Evolutionary conservation across 164 flowering plant genomes (phyloP).

Genomic region (Houttuynia cordata): DNA sequence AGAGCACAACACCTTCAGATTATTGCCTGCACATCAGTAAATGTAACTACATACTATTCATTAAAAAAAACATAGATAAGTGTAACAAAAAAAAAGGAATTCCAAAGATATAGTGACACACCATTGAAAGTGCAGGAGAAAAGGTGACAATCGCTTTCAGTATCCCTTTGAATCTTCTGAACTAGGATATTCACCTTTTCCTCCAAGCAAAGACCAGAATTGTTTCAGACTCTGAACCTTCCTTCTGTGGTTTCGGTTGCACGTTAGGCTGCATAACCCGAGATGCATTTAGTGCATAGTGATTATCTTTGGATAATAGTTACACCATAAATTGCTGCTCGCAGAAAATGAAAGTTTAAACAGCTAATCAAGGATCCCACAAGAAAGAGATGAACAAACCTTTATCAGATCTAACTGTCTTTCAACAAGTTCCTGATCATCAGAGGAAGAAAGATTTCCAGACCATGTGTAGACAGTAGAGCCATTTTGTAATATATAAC

Average conservation of each 20-base stretch:
- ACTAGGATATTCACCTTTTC: constrained; percentile 75
- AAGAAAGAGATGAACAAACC: constrained; percentile 27
- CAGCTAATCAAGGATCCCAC: too few relatives aligned
- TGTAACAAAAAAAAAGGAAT: background rate
- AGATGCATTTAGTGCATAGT: background rate
- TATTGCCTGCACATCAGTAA: constrained; percentile 39
- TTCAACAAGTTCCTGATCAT: constrained; percentile 89
- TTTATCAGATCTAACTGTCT: constrained; percentile 86
- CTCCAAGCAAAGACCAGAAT: constrained; percentile 88
- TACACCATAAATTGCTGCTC: background rate
- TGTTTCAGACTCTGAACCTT: constrained; percentile 85
- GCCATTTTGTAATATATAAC: constrained; percentile 76
- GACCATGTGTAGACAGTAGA: constrained; percentile 81
- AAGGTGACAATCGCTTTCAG: constrained; percentile 86
- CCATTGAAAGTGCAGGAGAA: constrained; percentile 81
- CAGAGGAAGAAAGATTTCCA: constrained; percentile 71
- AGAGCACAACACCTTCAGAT: constrained; percentile 55
- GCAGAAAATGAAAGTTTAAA: too few relatives aligned
- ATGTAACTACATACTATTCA: background rate
- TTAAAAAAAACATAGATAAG: background rate
- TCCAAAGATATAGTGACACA: constrained; percentile 11
- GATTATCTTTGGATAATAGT: too few relatives aligned
- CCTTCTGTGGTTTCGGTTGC: constrained; percentile 74
- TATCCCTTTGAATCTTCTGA: constrained; percentile 62
- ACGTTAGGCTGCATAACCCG: constrained; percentile 63